Evolutionary conservation across 2,329 filamentous ascomycete genomes (phyloP).

Genomic region (Verticillium isaacii): DNA sequence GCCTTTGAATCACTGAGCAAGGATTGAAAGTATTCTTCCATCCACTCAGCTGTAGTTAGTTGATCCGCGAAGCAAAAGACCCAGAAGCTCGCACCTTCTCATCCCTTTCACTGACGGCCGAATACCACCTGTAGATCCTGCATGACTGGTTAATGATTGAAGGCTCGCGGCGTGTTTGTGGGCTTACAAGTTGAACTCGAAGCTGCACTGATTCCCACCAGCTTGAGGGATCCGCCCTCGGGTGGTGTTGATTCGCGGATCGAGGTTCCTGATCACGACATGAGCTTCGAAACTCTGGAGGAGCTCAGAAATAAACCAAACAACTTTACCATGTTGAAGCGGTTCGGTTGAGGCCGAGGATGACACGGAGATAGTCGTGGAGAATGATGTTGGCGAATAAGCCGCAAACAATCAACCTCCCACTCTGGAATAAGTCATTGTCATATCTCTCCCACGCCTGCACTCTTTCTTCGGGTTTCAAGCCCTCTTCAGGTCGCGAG

Average conservation of each 20-base stretch:
- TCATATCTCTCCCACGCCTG: constrained; percentile 31
- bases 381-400: constrained; percentile 49
- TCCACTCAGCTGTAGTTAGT: constrained; percentile 13
- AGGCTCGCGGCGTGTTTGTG: not conserved
- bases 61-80: too few species aligned
- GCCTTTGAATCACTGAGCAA: constrained; percentile 9
- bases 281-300: not conserved
- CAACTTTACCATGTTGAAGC: constrained; percentile 7
- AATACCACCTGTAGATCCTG: constrained; percentile 26
- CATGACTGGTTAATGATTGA: not conserved
- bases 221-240: constrained; percentile 20
- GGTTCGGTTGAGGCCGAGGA: constrained; percentile 44
- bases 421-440: constrained; percentile 34
- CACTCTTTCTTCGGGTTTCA: constrained; percentile 14
- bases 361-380: constrained; percentile 32
- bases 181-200: constrained; percentile 25
- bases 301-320: not conserved
- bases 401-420: constrained; percentile 43
- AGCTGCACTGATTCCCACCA: constrained; percentile 5
- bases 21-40: constrained; percentile 17
- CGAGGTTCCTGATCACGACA: constrained; percentile 29
- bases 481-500: constrained; percentile 10
- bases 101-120: constrained; percentile 22
- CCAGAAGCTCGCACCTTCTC: constrained; percentile 10
- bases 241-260: constrained; percentile 34